Evolutionary conservation across 23 red algal genomes (phyloP), one percentile per base, ranked within the genome.

Genomic region (Gracilaria domingensis): DNA sequence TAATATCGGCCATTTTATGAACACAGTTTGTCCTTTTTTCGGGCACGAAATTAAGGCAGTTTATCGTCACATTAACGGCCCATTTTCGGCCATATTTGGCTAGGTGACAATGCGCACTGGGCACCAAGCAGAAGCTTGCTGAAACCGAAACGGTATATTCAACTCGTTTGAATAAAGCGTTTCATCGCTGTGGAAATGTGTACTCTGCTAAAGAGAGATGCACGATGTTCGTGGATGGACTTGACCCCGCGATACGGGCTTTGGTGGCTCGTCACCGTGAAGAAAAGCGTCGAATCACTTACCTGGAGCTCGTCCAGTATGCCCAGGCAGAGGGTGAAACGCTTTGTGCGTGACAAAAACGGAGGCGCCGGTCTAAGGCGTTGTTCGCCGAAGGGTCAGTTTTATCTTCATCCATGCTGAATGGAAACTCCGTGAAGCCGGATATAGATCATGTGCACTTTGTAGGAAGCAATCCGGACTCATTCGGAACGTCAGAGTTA

Each of bases 121-220:
- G 29, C 11, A 47, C 61, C 25, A 40, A 53, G 0, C 86, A 89
- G 69, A 71, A 51, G 30, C 9, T 30, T 44, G 35, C 36, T 37
- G 71, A 80, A 81, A 64, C 87, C 44, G 87, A 90, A 66, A 71
- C 34, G 50, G 30, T 67, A 20, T 81, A 80, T 75, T 37, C 66
- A 21, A 69, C 36, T 21, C 87, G 87, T 28, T 38, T 81, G 33
- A 66, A 50, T 35, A 81, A 90, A 13, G 51, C 74, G 0, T 66
- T 35, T 69, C 56, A 80, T 8, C 61, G 87, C 1, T 80, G 17
- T 54, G 75, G 87, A 35, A 90, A 90, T 32, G 87, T 90, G 11
- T 24, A 80, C 59, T 67, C 57, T 11, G 0, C 24, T 4, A 0
- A 12, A 4, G 87, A 69, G 51, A 38, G 74, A 53, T 39, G 49